A percentile compares a stretch with the other conserved stretches of the same genome.
phyloP scores from a whole-genome alignment of 225 moss, liverwort and hornwort genomes.

The Pseudoscleropodium purum region DNA sequence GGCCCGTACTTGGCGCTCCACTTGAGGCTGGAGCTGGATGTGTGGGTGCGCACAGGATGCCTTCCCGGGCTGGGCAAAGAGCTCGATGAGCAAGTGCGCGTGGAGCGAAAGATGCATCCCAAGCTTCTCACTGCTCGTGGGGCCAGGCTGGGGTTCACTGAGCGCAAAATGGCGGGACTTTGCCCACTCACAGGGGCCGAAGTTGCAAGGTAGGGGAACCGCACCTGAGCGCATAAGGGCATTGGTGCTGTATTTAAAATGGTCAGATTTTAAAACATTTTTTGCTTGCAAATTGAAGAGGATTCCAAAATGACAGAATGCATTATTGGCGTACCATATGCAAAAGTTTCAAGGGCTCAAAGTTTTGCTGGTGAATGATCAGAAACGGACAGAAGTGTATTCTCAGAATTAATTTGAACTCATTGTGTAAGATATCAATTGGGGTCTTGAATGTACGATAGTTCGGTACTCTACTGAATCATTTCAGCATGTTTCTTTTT shows the following conservation, averaged over 20 bases:
- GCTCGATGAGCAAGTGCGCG: constrained; percentile 29
- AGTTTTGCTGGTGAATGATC: not conserved
- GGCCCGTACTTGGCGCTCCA: constrained; percentile 58
- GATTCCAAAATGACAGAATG: no score
- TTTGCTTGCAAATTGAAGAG: not conserved
- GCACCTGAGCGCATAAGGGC: not conserved
- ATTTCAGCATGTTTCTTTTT: not conserved
- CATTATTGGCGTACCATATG: not conserved
- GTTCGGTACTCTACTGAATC: not conserved
- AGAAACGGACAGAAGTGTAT: not conserved
- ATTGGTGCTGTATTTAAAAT: not conserved
- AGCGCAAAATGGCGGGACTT: constrained; percentile 42
- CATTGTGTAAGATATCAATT: not conserved
- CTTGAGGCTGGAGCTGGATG: constrained; percentile 57
- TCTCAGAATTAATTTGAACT: not conserved
- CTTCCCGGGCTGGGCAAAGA: constrained; percentile 42
- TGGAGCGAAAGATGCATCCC: constrained; percentile 32
- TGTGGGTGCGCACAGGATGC: constrained; percentile 66
- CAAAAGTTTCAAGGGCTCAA: not conserved
- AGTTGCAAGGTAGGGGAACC: constrained; percentile 28
- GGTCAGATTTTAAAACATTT: not conserved
- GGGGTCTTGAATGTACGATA: not conserved
- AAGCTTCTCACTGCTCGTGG: constrained; percentile 35
- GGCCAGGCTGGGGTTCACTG: constrained; percentile 14
- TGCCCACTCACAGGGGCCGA: constrained; percentile 54